Evolutionary conservation across 169 alveolate genomes (phyloP), one percentile per base, ranked within the genome.

Genomic region (Eimeria necatrix): DNA sequence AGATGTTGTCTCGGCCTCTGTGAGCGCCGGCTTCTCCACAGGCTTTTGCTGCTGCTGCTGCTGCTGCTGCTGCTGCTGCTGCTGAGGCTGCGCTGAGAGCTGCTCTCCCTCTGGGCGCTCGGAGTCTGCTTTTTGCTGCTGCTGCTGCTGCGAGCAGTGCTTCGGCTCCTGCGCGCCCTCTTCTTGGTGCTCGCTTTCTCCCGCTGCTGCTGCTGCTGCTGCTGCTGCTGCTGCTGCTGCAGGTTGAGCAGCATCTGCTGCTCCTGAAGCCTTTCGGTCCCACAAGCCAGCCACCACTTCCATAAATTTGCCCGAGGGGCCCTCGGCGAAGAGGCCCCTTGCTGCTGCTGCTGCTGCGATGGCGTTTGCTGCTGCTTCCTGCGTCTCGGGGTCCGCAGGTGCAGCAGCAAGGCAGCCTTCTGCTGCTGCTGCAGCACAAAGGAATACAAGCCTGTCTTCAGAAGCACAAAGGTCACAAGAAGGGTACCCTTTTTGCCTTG

Each of bases 201-300:
- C n/a, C 14, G 20, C 81, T 71, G 81, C 81, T 4, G 83, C 83
- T 71, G 53, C 51, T 71, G 53, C 83, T 71, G 83, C 41, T 18
- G 49, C 51, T 22, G 53, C 24, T n/a, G 18, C 4, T 22, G 18
- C 46, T 22, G 83, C 83, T 24, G 46, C 51, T 22, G 16, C 24
- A n/a, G 53, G 53, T 14, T 3, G 16, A n/a, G 53, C 83, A n/a
- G 53, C 49, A n/a, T 32, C 41, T n/a, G 46, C 51, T 71, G 53
- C 83, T 0, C 8, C 6, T 7, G 83, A 32, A 8, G 18, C 83
- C 83, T 41, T 32, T 71, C 46, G 51, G 49, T 71, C 51, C 83
- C 51, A 71, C 53, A 71, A 48, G n/a, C 51, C 83, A n/a, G 83
- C 49, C 4, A 71, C 83, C 51, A 71, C 51, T 48, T 24, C 46